Evolutionary conservation across 345 rosid genomes (phyloP), one percentile per base, ranked within the genome.

Genomic region (Viola odorata): DNA sequence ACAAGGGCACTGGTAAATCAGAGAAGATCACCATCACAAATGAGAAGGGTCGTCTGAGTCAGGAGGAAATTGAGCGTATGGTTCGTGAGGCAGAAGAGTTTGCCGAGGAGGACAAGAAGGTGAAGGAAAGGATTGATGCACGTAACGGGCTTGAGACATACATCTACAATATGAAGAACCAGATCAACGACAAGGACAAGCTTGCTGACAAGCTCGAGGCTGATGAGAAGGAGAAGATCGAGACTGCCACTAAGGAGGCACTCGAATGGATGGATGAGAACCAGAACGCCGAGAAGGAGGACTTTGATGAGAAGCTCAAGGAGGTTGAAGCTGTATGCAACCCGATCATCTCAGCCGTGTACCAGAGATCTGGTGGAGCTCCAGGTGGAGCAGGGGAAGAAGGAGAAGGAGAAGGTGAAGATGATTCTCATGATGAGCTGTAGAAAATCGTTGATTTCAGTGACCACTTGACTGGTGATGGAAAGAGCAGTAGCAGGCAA

Each of bases 11-110:
- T 1, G 90, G 96, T 1, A 92, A 89, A 69, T 77, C 96, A 1
- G 94, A 92, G 75, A 87, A 87, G 81, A 92, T 92, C 77, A 89
- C 98, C 23, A 92, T 92, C 77, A 92, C 97, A 0, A 92, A 92
- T 37, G 98, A 89, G 64, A 92, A 85, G 75, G 98, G 98, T 14
- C 91, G 98, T 5, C 63, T 92, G 51, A 87, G 94, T 81, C 98
- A 92, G 73, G 98, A 92, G 73, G 98, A 92, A 71, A 92, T 92
- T 3, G 98, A 89, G 2, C 77, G 89, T 5, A 92, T 92, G 98
- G 98, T 92, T 8, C 80, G 78, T 0, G 98, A 92, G 69, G 98
- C 97, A 0, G 97, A 92, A 52, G 98, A 92, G 70, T 92, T 87
- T 38, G 96, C 98, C 0, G 98, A 92, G 76, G 98, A 89, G 70